Evolutionary conservation across 2,329 filamentous ascomycete genomes (phyloP).

Genomic region (Claviceps humidiphila): DNA sequence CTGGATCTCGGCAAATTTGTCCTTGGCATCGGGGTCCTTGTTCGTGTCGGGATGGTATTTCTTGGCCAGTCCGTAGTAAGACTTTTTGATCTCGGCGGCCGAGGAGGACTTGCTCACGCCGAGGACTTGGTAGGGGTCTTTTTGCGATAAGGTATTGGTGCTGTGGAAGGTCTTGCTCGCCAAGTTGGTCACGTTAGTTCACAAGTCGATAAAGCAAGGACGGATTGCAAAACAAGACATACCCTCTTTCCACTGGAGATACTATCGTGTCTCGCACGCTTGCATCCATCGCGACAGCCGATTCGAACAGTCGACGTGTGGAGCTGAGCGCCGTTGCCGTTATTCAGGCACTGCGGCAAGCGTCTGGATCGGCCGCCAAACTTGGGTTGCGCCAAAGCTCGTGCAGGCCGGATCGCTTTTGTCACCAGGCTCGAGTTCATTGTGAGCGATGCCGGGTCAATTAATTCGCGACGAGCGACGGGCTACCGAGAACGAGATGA

Average conservation of each 20-base stretch:
- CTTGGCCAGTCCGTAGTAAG: constrained; percentile 94
- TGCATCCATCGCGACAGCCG: constrained; percentile 10
- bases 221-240: background rate
- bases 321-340: constrained; percentile 22
- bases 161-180: constrained; percentile 43
- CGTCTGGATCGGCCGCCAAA: constrained; percentile 23
- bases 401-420: constrained; percentile 33
- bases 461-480: constrained; percentile 8
- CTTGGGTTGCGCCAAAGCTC: constrained; percentile 31
- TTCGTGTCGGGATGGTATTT: constrained; percentile 98
- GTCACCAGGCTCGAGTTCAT: constrained; percentile 36
- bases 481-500: constrained; percentile 1
- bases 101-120: constrained; percentile 76
- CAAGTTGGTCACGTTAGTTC: background rate
- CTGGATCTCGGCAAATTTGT: constrained; percentile 88
- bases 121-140: constrained; percentile 78
- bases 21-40: constrained; percentile 86
- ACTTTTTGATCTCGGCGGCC: constrained; percentile 86
- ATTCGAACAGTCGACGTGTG: constrained; percentile 18
- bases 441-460: constrained; percentile 16
- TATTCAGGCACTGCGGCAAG: constrained; percentile 26
- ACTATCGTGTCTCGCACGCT: constrained; percentile 8
- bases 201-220: background rate
- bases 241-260: constrained; percentile 18
- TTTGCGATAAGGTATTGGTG: constrained; percentile 38